These are phyloP conservation scores for Backusella circina DNA, from an alignment of 192 early-diverging fungal species.

Conservation along the genomic window DNA sequence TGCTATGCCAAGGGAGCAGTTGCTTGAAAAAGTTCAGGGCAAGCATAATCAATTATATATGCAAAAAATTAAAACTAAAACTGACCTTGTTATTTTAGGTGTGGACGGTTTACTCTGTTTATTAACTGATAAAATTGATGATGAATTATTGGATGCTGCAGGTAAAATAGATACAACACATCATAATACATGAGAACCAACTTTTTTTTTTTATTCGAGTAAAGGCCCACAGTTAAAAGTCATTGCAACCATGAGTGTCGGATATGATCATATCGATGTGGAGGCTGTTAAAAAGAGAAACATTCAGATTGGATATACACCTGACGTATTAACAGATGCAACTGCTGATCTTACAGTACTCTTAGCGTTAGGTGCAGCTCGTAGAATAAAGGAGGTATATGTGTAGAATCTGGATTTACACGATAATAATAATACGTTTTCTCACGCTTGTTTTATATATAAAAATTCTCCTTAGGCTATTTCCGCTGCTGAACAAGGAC, in stretches of 20 bases:
- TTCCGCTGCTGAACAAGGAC: constrained; percentile 36
- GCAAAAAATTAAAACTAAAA: background rate
- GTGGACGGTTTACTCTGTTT: constrained; percentile 63
- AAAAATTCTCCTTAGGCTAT: constrained; percentile 12
- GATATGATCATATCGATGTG: constrained; percentile 78
- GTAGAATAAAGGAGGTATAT: constrained; percentile 59
- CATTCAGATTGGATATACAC: constrained; percentile 75
- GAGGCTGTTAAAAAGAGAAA: constrained; percentile 44
- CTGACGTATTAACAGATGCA: constrained; percentile 86
- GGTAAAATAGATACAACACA: constrained; percentile 30
- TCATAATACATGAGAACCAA: background rate
- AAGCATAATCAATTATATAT: background rate
- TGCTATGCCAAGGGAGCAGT: constrained; percentile 44
- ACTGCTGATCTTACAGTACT: constrained; percentile 79
- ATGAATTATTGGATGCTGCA: constrained; percentile 62
- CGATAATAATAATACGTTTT: background rate
- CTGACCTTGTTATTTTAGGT: constrained; percentile 8
- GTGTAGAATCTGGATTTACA: too few species aligned
- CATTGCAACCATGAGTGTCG: constrained; percentile 78
- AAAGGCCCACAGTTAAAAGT: constrained; percentile 55
- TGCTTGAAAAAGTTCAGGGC: constrained; percentile 48
- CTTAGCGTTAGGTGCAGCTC: constrained; percentile 69
- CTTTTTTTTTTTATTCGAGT: background rate
- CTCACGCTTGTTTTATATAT: background rate
- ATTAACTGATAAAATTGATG: constrained; percentile 72